These are phyloP conservation scores for Fusarium lateritium DNA, from an alignment of 2,329 filamentous ascomycete species.

Conservation along the genomic window DNA sequence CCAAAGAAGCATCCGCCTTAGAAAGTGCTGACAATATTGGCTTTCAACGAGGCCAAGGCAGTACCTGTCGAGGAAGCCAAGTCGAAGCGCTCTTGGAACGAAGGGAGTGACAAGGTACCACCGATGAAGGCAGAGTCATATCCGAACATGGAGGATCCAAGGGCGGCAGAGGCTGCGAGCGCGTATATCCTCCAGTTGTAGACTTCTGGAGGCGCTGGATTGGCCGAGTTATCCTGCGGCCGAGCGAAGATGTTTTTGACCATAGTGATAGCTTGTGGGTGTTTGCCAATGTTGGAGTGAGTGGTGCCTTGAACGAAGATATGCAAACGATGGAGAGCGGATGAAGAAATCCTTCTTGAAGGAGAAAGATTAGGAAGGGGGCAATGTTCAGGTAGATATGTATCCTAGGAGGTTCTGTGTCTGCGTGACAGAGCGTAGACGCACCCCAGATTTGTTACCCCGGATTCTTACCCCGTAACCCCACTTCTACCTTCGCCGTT, in stretches of 20 bases:
- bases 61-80: conserved; percentile 5
- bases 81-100: conserved; percentile 12
- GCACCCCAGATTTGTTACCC: conserved; percentile 10
- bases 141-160: conserved; percentile 32
- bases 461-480: conserved; percentile 2
- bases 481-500: neutral
- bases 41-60: conserved; percentile 1
- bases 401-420: neutral
- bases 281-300: neutral
- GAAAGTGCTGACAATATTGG: conserved; percentile 16
- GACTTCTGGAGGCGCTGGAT: conserved; percentile 14
- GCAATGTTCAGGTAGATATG: neutral
- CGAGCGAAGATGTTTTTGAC: conserved; percentile 9
- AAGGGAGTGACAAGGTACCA: conserved; percentile 8
- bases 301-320: neutral
- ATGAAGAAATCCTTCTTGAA: no score
- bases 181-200: conserved; percentile 17
- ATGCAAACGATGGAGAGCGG: no score
- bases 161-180: conserved; percentile 3
- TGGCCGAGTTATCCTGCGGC: conserved; percentile 11
- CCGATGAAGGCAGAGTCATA: conserved; percentile 35
- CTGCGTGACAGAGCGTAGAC: neutral
- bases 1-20: conserved; percentile 14
- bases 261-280: neutral
- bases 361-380: neutral